Conservation (phyloP, 768 basidiomycete species). For the Postia placenta region DNA sequence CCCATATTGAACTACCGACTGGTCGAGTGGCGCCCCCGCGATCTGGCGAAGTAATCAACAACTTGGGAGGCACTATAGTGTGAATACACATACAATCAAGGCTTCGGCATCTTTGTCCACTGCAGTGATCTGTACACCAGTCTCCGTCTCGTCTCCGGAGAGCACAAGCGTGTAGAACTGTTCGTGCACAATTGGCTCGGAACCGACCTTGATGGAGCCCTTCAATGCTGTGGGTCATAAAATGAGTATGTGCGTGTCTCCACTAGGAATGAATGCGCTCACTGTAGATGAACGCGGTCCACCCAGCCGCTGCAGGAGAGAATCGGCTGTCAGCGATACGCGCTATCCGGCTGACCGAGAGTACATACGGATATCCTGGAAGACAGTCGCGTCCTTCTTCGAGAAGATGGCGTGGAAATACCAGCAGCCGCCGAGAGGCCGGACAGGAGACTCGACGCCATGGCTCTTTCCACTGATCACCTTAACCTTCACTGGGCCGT, state of each 20-base stretch:
- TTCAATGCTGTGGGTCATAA: conserved; percentile 45
- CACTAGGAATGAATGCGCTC: conserved; percentile 18
- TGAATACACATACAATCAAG: conserved; percentile 47
- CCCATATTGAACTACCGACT: conserved; percentile 82
- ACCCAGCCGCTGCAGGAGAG: conserved; percentile 53
- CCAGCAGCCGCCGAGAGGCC: conserved; percentile 91
- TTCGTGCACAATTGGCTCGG: conserved; percentile 38
- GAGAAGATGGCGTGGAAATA: conserved; percentile 77
- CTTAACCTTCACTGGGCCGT: conserved; percentile 65
- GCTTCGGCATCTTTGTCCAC: conserved; percentile 61
- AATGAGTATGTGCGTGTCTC: not conserved
- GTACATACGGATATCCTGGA: conserved; percentile 71
- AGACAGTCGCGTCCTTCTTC: conserved; percentile 50
- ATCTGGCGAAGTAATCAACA: conserved; percentile 39
- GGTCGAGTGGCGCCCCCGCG: conserved; percentile 85
- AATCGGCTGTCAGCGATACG: not conserved
- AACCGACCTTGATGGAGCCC: conserved; percentile 61
- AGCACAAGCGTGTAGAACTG: conserved; percentile 82
- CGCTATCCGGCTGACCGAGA: not conserved
- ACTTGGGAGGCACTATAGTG: not conserved
- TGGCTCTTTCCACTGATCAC: conserved; percentile 89
- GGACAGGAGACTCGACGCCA: conserved; percentile 81
- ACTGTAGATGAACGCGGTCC: conserved; percentile 90
- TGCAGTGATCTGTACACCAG: conserved; percentile 63
- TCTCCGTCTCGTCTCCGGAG: conserved; percentile 49